Percentiles rank a stretch among this genome's conserved stretches.
Conservation (phyloP, 805 yeast genomes). For the Yamadazyma tumulicola region DNA sequence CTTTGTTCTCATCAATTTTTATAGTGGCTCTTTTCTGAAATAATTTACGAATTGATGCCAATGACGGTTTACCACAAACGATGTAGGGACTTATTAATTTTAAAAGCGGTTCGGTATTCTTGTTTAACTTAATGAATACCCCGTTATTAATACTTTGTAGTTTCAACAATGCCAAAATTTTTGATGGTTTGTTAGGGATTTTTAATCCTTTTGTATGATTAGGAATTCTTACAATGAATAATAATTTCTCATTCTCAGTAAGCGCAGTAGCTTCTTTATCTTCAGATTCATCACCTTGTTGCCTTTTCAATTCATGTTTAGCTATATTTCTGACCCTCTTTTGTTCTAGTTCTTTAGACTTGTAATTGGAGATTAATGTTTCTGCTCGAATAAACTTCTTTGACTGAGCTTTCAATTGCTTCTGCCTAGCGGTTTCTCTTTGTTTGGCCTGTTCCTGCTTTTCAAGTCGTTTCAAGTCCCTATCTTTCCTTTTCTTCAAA, state of each 20-base stretch:
- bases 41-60: constrained; percentile 65
- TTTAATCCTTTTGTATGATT: constrained; percentile 58
- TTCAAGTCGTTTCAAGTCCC: constrained; percentile 67
- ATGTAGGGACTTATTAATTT: constrained; percentile 70
- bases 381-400: constrained; percentile 71
- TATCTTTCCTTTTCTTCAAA: constrained; percentile 74
- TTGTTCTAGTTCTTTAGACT: constrained; percentile 63
- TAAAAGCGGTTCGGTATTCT: constrained; percentile 57
- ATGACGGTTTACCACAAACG: constrained; percentile 71
- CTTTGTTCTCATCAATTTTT: constrained; percentile 34
- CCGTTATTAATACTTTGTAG: constrained; percentile 60
- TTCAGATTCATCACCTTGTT: constrained; percentile 14
- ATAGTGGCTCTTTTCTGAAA: constrained; percentile 76
- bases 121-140: constrained; percentile 64
- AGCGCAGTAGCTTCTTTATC: neutral
- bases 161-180: constrained; percentile 59
- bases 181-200: constrained; percentile 61
- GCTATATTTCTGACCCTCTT: constrained; percentile 65
- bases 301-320: constrained; percentile 49
- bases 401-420: constrained; percentile 39
- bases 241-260: constrained; percentile 37
- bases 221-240: constrained; percentile 64
- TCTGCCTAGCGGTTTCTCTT: constrained; percentile 44
- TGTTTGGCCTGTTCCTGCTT: constrained; percentile 64
- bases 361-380: constrained; percentile 61